Base-by-base conservation (phyloP, 345 rosid species). In the Nephelium lappaceum region DNA sequence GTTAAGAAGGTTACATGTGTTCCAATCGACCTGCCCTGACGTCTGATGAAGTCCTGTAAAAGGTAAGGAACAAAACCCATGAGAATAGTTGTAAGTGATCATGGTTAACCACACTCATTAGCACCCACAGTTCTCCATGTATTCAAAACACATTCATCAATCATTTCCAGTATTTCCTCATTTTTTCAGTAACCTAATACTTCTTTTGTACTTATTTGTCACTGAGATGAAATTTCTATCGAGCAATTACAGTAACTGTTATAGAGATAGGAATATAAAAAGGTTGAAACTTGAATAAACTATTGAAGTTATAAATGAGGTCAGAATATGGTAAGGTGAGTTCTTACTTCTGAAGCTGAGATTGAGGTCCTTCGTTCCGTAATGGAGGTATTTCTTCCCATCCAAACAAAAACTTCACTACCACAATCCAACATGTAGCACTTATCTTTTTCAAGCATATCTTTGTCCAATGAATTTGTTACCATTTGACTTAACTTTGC, bases 381-480 rank as follows among this genome's bases (percentile, higher is more conserved):
- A 60, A 94, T 61, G 19, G 84, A 77, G 78, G 94, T 90, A 74
- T 74, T 85, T 87, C 91, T 88, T 76, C 98, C 98, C 92, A 89
- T 87, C 98, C 98, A 94, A 65, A 94, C 91, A 82, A 90, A 94
- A 77, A 86, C 86, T 76, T 90, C 96, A 65, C 79, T 70, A 25
- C 83, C 85, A 77, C 90, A 88, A 41, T 94, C 97, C 84, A 94
- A 83, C 93, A 94, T 83, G 81, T 91, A 94, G 79, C 96, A 91
- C 88, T 88, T 93, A 85, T 85, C 82, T 74, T 79, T 83, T 47
- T 91, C 89, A 45, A 94, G 94, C 89, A 88, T 79, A 45, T 89
- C 90, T 79, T 80, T 90, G 71, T 71, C 80, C 83, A 93, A 83
- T 65, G 84, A 80, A 67, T 38, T 79, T 58, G 80, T 75, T 85